Conservation (phyloP, 1,284 basidiomycete species). For the Laetiporus sulphureus region DNA sequence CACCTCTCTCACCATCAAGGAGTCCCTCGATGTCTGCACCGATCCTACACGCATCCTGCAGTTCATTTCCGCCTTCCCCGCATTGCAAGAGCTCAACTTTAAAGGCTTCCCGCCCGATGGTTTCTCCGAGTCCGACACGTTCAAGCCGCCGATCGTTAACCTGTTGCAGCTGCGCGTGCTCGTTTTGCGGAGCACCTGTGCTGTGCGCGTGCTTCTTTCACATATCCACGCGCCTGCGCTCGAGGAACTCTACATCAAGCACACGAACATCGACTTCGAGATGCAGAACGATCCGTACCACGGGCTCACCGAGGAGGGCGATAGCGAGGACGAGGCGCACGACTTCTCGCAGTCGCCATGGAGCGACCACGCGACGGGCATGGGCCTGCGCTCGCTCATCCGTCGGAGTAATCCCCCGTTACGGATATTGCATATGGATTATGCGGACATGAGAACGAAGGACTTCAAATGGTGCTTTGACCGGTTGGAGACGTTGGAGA, state of each 20-base stretch:
- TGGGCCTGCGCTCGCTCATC: constrained; percentile 65
- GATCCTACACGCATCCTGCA: constrained; percentile 43
- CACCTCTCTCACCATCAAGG: constrained; percentile 47
- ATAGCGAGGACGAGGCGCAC: constrained; percentile 61
- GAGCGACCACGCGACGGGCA: constrained; percentile 70
- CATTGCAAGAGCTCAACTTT: constrained; percentile 49
- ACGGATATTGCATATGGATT: constrained; percentile 64
- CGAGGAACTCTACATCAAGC: constrained; percentile 50
- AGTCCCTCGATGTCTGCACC: constrained; percentile 32
- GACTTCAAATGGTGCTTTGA: constrained; percentile 66
- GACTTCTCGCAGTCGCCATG: constrained; percentile 70
- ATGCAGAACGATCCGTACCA: constrained; percentile 26
- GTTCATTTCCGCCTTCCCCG: constrained; percentile 53
- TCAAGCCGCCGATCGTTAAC: constrained; percentile 33
- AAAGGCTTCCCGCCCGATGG: constrained; percentile 45
- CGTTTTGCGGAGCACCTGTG: constrained; percentile 49
- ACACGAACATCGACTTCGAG: constrained; percentile 57
- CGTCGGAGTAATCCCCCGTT: constrained; percentile 52
- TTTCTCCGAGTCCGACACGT: constrained; percentile 29
- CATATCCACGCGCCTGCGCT: constrained; percentile 51
- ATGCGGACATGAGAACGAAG: constrained; percentile 72
- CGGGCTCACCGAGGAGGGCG: constrained; percentile 40
- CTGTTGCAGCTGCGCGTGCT: constrained; percentile 52
- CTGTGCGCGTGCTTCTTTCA: constrained; percentile 56
- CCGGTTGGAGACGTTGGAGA: constrained; percentile 41